Evolutionary conservation across 1,284 basidiomycete species (phyloP).

Genomic region (Moesziomyces sp.): DNA sequence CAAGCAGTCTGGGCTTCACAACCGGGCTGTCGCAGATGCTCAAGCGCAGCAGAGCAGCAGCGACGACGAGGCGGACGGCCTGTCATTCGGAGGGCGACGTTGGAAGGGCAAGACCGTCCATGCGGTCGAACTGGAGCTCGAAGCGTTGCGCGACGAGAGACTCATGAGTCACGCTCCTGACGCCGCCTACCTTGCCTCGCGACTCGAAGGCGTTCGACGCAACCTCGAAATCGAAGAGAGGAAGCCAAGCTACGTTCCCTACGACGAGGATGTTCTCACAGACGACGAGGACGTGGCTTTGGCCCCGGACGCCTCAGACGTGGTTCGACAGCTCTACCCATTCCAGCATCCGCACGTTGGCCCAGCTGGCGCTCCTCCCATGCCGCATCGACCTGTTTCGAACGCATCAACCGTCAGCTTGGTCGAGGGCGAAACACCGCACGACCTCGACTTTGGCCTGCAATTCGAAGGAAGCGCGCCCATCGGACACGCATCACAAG

Average conservation of each 20-base stretch:
- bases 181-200: constrained; percentile 56
- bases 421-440: constrained; percentile 44
- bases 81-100: constrained; percentile 46
- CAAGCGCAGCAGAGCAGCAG: constrained; percentile 14
- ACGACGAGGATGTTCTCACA: constrained; percentile 43
- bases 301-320: constrained; percentile 21
- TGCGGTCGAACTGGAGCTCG: constrained; percentile 62
- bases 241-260: constrained; percentile 43
- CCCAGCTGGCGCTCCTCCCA: constrained; percentile 4
- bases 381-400: constrained; percentile 46
- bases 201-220: constrained; percentile 54
- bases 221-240: constrained; percentile 58
- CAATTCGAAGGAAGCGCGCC: constrained; percentile 20
- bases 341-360: constrained; percentile 19
- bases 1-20: not conserved
- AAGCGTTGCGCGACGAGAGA: constrained; percentile 53
- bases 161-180: constrained; percentile 63
- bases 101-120: constrained; percentile 65
- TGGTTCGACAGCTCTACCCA: constrained; percentile 35
- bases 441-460: constrained; percentile 44
- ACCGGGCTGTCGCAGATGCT: not conserved
- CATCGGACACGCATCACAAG: constrained; percentile 7
- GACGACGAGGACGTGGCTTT: constrained; percentile 27
- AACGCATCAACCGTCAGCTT: constrained; percentile 48
- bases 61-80: constrained; percentile 39